Evolutionary conservation across 495 filamentous ascomycete genomes (phyloP), one percentile per base, ranked within the genome.

Genomic region (Penicillium pancosmium): DNA sequence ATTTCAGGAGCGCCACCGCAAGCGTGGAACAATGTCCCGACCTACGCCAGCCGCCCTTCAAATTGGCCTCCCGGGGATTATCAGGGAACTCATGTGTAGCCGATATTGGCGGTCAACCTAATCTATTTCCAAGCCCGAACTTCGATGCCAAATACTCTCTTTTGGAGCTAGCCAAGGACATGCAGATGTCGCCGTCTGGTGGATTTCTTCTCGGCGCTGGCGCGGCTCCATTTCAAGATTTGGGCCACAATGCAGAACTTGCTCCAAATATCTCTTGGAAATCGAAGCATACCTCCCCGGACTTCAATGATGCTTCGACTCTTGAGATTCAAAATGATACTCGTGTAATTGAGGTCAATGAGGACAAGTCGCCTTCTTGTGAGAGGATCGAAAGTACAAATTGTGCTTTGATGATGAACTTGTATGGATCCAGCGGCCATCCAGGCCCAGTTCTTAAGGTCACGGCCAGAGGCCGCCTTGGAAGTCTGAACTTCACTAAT

Each of bases 371-470:
- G 3, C 38, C 61, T 5, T 47, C 43, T 3, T 66, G 60, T 38
- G 44, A 60, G 4, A 13, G 13, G 5, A 38, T 46, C 10, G 2
- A 49, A 0, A 70, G 58, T 16, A 67, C 72, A 2, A 71, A 73
- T 38, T 77, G 62, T 46, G 76, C 65, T 1, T 60, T 77, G 2
- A 78, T 78, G 76, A 68, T 65, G 27, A 77, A 77, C 48, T 57
- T 78, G 0, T 74, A 70, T 35, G 73, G 74, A 8, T 72, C 64
- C 5, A 43, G 54, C 33, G 76, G 73, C 0, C n/a, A 52, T 1
- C 27, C 67, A 0, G 74, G 76, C 1, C 60, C 64, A 13, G 69
- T 79, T 1, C 44, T 78, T 1, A 74, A 73, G 25, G 56, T 79
- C 21, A 61, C 46, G 0, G 73, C 72, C 6, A 63, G 61, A 36